These are phyloP conservation scores for Monilinia polystroma DNA, from an alignment of 2,329 filamentous ascomycete species.

Conservation along the genomic window DNA sequence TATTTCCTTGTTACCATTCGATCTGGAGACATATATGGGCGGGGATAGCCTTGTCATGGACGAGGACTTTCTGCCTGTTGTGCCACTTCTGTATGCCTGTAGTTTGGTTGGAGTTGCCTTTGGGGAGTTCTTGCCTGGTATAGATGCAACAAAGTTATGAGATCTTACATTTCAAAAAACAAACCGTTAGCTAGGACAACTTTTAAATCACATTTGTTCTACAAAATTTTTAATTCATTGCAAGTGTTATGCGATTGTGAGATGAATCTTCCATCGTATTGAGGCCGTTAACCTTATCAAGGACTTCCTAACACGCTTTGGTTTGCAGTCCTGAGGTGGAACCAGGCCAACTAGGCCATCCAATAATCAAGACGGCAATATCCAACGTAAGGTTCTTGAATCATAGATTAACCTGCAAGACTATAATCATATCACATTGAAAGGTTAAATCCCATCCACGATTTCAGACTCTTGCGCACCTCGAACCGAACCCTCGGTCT, in stretches of 20 bases:
- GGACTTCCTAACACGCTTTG: too few relatives aligned
- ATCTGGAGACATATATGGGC: constrained; percentile 3
- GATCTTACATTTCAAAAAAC: not conserved
- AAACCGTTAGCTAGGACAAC: not conserved
- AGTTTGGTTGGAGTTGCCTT: constrained; percentile 16
- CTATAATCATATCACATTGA: too few relatives aligned
- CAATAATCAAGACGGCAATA: too few relatives aligned
- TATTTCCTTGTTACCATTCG: not conserved
- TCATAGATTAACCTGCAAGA: too few relatives aligned
- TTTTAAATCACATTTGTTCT: not conserved
- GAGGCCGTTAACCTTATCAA: too few relatives aligned
- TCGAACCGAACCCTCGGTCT: too few relatives aligned
- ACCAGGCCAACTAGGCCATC: too few relatives aligned
- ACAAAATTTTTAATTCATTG: not conserved
- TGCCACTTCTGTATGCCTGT: constrained; percentile 16
- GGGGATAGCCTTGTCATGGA: constrained; percentile 4
- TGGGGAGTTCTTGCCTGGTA: constrained; percentile 17
- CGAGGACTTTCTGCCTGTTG: constrained; percentile 7
- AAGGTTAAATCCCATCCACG: too few relatives aligned
- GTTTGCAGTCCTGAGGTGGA: too few relatives aligned
- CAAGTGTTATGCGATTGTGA: not conserved
- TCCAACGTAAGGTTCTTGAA: too few relatives aligned
- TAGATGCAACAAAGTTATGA: constrained; percentile 3
- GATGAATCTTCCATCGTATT: not conserved
- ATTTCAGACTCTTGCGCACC: too few relatives aligned